Evolutionary conservation across 2,329 filamentous ascomycete genomes (phyloP), one percentile per base, ranked within the genome.

Genomic region (Pestalotiopsis fici): DNA sequence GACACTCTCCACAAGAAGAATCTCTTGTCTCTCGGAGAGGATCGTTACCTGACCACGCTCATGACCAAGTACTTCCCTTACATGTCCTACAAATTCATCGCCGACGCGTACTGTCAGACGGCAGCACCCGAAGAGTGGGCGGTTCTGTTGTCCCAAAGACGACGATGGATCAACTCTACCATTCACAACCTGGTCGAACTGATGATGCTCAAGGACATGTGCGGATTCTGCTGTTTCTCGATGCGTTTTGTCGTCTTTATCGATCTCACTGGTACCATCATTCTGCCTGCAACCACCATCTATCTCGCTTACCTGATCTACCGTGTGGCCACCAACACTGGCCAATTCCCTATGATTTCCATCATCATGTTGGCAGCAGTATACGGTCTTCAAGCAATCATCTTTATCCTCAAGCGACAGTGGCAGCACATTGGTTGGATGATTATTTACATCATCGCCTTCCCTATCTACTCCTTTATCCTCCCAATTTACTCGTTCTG

Each of bases 391-490:
- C 96, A 99, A 78, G 95, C 95, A 2, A 82, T 98, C 69, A 97
- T 99, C 75, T 99, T 99, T 83, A 94, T 98, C 73, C 85, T 98
- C 74, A 98, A 97, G 84, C 88, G 96, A 64, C 94, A 98, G 81
- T 99, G 96, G 96, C 95, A 99, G 79, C 95, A 98, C 77, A 89
- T 99, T 69, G 96, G 96, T 73, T 99, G 96, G 96, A 98, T 99
- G 95, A 91, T 99, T 72, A 98, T 99, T 77, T 99, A 99, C 82
- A 87, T 99, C 70, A 74, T 97, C n/a, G 96, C 96, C 2, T 98
- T 93, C 84, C 96, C 96, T 0, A 92, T 99, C 73, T 98, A 95
- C 84, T 96, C 92, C 3, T 93, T 99, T 74, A 78, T 97, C 70
- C 87, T 99, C 13, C 96, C 96, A 0, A 83, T 99, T 70, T 99